Base-by-base conservation (phyloP, 1,284 basidiomycete genomes). In the Xerocomus cyaneibrunnescens region DNA sequence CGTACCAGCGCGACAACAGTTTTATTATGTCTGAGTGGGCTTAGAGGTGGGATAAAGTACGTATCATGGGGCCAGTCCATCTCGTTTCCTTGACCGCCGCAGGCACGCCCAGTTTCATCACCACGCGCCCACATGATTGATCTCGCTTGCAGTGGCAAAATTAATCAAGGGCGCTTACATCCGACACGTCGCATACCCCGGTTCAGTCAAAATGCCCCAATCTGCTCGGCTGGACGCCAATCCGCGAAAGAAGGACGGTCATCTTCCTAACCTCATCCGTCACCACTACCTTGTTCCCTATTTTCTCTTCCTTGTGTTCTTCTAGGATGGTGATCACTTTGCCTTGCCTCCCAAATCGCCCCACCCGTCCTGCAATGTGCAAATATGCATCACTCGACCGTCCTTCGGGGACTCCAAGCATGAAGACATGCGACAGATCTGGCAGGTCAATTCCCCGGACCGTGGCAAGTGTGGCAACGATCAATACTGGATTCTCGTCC, bases 311-410 rank as follows among this genome's bases (percentile, higher is more conserved):
- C 36, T 58, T 55, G 47, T 55, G 65, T 50, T 72, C 71, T 45
- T 77, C 74, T 35, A 88, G 62, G 22, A 89, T 70, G 28, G 74
- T 81, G 46, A 90, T 72, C 48, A 87, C 85, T 64, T 79, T 81
- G 17, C 86, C 85, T 34, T 67, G 71, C 45, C 77, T 72, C 38
- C 85, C 84, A 63, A 88, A 87, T 48, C 88, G 77, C 14, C 87
- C 87, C 7, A 86, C 85, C 14, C 89, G 81, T n/a, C 88, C 89
- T 3, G 85, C 81, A 48, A 85, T 70, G 60, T 91, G 88, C 56
- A 84, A 61, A 63, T 90, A 91, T 42, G 72, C 74, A 62, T 87
- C 84, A 14, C 80, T 72, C 54, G 62, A 69, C 23, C 71, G 75
- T 32, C 75, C 78, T 50, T 79, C 78, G 7, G 79, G 78, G 1